Evolutionary conservation across 1,284 basidiomycete genomes (phyloP), one percentile per base, ranked within the genome.

Genomic region (Ustilago shanxiensis): DNA sequence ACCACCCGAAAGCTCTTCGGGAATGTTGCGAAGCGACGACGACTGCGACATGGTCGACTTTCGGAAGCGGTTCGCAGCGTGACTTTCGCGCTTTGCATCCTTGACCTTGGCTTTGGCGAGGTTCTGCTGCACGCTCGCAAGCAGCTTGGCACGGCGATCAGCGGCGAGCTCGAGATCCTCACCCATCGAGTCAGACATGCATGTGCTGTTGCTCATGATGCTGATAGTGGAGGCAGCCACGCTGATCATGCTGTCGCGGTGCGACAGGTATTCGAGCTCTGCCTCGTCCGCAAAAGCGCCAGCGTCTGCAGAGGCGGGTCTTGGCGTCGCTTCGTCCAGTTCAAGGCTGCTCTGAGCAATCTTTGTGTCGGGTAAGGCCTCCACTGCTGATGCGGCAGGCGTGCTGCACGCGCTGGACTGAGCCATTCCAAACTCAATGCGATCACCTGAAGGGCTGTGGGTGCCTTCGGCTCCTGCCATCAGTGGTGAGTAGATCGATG

Each of bases 201-300:
- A 72, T 6, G 72, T 75, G 66, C 74, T 72, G 65, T 73, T 78
- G 74, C 73, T 79, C 54, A 68, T 64, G 28, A 72, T 66, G 58
- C 77, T 79, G 57, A 79, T 70, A 16, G 77, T 79, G 9, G 73
- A 76, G 0, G 73, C 73, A 22, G 73, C 73, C 26, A 76, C 73
- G 45, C 73, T 76, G 65, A 71, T 52, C 67, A 76, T 55, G 61
- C 68, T 71, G 55, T 76, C 73, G 41, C 73, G 68, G 52, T 75
- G 58, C 5, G 66, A 66, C 2, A 66, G 24, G 51, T 64, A 59
- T 11, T 66, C 63, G 51, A 63, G 45, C 31, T 74, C 60, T 33
- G 64, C 71, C 18, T 65, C 57, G 26, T 60, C 54, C 1, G 60
- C 70, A 26, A 57, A 33, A 7, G 47, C 64, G 33, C 49, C 60